Evolutionary conservation across 2,329 filamentous ascomycete species (phyloP).

Genomic region (Mycosphaerella sp.): DNA sequence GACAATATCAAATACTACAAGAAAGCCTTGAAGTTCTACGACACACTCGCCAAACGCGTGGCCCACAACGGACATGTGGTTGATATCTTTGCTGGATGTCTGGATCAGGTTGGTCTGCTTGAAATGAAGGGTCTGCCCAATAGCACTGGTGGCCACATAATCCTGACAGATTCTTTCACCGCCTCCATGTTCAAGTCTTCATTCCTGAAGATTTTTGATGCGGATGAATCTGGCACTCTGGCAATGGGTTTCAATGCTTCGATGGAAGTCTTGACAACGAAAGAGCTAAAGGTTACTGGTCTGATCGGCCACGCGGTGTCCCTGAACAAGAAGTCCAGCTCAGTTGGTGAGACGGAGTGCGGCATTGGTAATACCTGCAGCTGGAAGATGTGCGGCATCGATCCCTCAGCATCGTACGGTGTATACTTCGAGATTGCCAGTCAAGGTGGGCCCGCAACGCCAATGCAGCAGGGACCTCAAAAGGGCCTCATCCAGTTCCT

Average conservation of each 20-base stretch:
- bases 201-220: slow-evolving; percentile 94
- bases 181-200: slow-evolving; percentile 99
- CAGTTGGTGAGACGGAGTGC: slow-evolving; percentile 95
- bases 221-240: slow-evolving; percentile 88
- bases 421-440: slow-evolving; percentile 97
- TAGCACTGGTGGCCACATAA: slow-evolving; percentile 96
- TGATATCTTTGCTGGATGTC: slow-evolving; percentile 93
- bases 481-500: slow-evolving; percentile 97
- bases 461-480: slow-evolving; percentile 79
- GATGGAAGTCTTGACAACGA: slow-evolving; percentile 91
- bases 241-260: slow-evolving; percentile 98
- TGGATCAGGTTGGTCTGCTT: slow-evolving; percentile 92
- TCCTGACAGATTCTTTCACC: slow-evolving; percentile 95
- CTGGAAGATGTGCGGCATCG: slow-evolving; percentile 99
- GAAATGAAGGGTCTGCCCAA: slow-evolving; percentile 99
- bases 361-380: slow-evolving; percentile 98
- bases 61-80: slow-evolving; percentile 97
- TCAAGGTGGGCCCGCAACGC: slow-evolving; percentile 69
- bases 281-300: slow-evolving; percentile 96
- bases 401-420: slow-evolving; percentile 87
- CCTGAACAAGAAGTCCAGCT: slow-evolving; percentile 95
- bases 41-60: slow-evolving; percentile 84
- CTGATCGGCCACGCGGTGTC: slow-evolving; percentile 95
- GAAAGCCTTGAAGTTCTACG: slow-evolving; percentile 98
- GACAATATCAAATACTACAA: slow-evolving; percentile 99